Evolutionary conservation across 176 grass and related monocot genomes (phyloP).

Genomic region (Melocanna baccifera): DNA sequence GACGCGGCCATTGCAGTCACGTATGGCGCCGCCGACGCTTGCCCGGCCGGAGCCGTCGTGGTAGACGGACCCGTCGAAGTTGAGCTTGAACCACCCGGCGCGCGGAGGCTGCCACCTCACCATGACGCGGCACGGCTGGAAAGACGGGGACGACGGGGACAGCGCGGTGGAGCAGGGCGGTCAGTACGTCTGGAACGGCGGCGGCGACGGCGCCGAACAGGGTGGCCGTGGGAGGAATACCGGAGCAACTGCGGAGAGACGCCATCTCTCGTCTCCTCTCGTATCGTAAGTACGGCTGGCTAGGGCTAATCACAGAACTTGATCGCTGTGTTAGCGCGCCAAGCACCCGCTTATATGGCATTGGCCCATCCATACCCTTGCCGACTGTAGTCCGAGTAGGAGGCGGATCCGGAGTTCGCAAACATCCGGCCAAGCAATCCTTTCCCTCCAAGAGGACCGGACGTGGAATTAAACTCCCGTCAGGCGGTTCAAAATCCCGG

Average conservation of each 20-base stretch:
- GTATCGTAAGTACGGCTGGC: no score
- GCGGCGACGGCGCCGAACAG: neutral
- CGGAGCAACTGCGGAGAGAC: neutral
- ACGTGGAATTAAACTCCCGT: no score
- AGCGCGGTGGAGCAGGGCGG: neutral
- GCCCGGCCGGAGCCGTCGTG: neutral
- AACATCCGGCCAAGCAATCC: no score
- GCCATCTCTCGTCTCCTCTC: no score
- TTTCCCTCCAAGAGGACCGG: no score
- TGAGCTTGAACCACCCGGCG: neutral
- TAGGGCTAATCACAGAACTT: no score
- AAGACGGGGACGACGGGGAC: neutral
- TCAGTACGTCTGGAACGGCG: neutral
- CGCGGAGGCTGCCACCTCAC: neutral
- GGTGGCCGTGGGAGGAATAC: neutral
- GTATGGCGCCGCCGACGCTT: neutral
- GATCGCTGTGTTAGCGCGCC: no score
- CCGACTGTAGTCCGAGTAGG: no score
- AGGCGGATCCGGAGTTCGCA: no score
- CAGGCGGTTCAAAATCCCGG: no score
- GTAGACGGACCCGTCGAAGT: neutral
- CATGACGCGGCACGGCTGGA: neutral
- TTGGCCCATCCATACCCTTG: no score
- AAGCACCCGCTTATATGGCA: no score
- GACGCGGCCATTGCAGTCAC: neutral